Base-by-base conservation (phyloP, 2,329 filamentous ascomycete genomes). In the Pseudohalonectria lignicola region DNA sequence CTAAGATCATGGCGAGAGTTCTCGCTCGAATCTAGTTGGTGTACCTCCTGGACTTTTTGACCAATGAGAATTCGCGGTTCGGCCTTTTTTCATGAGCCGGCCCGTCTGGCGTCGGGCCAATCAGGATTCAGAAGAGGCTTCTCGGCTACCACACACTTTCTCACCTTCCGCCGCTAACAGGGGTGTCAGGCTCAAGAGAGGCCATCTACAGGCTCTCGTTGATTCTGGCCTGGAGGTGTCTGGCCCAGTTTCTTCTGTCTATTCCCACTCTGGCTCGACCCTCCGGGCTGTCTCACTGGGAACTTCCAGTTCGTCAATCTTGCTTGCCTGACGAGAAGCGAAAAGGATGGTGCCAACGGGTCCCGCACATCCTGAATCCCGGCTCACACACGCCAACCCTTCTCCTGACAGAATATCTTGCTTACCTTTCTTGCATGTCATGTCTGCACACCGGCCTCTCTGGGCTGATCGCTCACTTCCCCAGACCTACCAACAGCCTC, bases 131-230 rank as follows among this genome's bases (percentile, higher is more conserved):
- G 39, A 49, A 43, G 18, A 21, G 43, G 35, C 41, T 29, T 47
- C 31, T 49, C 30, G 26, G 38, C 43, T 38, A 34, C 33, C 45
- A 49, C 31, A 18, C 16, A 19, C 31, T 34, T 34, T 18, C 28
- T 32, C 33, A 43, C 39, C 39, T 34, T 42, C 43, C 44, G 44
- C 42, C 40, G 41, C 44, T 48, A 48, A 46, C 49, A 49, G 43
- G 50, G 47, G 42, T 46, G 33, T 31, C 33, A 36, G 31, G 21
- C 3, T 31, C 40, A 31, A 29, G 35, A 37, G 38, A 45, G 41
- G 47, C 37, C 49, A 52, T 53, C 50, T 44, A 56, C 47, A 54
- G 53, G 53, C 45, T 54, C 45, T 54, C 52, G 36, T 55, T 48
- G 41, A 32, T 45, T 39, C 43, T 46, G 39, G 44, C 42, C 34